Evolutionary conservation across 495 filamentous ascomycete species (phyloP).

Genomic region (Lasiosphaeria miniovina): DNA sequence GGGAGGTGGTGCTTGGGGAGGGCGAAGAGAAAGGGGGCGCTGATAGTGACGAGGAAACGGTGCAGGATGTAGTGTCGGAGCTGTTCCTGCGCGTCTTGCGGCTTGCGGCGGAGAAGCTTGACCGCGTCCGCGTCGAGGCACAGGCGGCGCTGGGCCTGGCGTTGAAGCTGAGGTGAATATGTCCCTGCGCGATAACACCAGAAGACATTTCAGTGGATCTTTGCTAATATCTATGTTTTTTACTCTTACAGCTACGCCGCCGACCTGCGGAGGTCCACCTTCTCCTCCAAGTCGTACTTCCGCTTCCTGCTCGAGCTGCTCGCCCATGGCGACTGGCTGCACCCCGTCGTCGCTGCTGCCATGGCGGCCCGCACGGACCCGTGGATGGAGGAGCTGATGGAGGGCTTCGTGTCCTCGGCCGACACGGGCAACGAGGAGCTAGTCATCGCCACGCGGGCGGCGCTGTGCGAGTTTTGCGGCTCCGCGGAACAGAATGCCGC

Average conservation of each 20-base stretch:
- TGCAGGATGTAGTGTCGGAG: conserved; percentile 17
- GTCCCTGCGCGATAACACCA: too few species aligned
- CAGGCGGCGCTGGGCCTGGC: conserved; percentile 42
- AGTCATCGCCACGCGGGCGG: conserved; percentile 67
- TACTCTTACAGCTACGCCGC: conserved; percentile 23
- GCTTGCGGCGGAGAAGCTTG: conserved; percentile 80
- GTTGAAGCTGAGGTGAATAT: conserved; percentile 31
- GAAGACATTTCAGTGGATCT: not conserved
- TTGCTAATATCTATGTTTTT: conserved; percentile 9
- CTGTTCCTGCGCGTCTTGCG: conserved; percentile 56
- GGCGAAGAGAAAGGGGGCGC: conserved; percentile 8
- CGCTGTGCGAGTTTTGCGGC: conserved; percentile 54
- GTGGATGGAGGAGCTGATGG: conserved; percentile 53
- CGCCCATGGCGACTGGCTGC: conserved; percentile 22
- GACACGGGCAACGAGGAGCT: conserved; percentile 81
- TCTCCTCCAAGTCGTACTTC: conserved; percentile 53
- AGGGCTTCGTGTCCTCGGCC: conserved; percentile 78
- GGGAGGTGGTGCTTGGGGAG: conserved; percentile 25
- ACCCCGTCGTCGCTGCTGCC: conserved; percentile 17
- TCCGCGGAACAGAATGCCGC: conserved; percentile 28
- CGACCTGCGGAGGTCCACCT: conserved; percentile 31
- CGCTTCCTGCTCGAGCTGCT: conserved; percentile 46
- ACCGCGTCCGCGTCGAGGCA: conserved; percentile 75
- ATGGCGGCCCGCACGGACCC: conserved; percentile 17
- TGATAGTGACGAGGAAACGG: not conserved